Conservation (phyloP, 441 rosid genomes). For the Syzygium malaccense region DNA sequence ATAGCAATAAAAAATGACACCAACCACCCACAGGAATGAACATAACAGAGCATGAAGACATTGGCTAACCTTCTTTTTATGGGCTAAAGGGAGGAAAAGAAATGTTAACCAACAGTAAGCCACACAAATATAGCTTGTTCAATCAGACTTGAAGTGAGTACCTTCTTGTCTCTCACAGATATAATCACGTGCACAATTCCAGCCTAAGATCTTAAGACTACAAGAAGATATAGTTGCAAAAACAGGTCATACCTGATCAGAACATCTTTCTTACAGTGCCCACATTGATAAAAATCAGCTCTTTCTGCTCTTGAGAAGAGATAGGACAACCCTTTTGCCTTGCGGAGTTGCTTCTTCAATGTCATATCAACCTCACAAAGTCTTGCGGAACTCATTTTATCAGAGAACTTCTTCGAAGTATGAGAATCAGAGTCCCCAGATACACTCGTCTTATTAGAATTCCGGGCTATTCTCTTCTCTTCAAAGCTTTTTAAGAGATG, state of each 20-base stretch:
- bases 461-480: slow-evolving; percentile 78
- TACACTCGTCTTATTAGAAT: slow-evolving; percentile 25
- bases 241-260: slow-evolving; percentile 45
- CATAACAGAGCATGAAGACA: neutral
- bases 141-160: neutral
- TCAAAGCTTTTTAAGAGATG: slow-evolving; percentile 90
- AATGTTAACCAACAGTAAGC: neutral
- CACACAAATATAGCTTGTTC: neutral
- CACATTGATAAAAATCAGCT: slow-evolving; percentile 56
- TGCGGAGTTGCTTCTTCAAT: slow-evolving; percentile 17
- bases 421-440: slow-evolving; percentile 30
- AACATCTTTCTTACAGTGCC: slow-evolving; percentile 76
- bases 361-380: neutral
- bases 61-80: neutral
- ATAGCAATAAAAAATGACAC: neutral
- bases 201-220: neutral
- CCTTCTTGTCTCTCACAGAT: neutral
- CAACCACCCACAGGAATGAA: neutral
- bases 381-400: neutral
- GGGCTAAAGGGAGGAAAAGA: neutral
- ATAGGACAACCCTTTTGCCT: slow-evolving; percentile 57
- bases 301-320: slow-evolving; percentile 79
- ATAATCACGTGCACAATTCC: neutral
- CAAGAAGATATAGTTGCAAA: neutral
- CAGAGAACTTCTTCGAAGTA: slow-evolving; percentile 13